These are phyloP conservation scores for Botrytis elliptica DNA, from an alignment of 2,329 filamentous ascomycete species.

Conservation along the genomic window DNA sequence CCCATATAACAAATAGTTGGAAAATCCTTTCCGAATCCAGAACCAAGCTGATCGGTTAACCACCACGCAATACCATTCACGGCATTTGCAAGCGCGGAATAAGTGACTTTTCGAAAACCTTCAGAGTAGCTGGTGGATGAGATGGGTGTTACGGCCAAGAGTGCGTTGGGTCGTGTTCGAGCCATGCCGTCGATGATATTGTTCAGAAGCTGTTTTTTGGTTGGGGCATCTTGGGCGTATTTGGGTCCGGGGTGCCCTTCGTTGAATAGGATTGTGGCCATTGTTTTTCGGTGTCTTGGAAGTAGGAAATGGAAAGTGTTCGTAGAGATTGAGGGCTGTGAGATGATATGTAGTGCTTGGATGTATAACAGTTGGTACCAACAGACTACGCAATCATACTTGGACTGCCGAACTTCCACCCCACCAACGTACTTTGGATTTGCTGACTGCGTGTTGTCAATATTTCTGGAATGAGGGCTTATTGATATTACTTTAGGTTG, in stretches of 20 bases:
- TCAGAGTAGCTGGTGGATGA: background rate
- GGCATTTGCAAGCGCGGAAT: background rate
- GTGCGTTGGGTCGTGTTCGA: background rate
- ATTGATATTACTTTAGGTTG: background rate
- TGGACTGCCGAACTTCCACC: background rate
- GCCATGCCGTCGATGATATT: background rate
- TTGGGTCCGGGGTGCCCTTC: background rate
- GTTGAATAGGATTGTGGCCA: background rate
- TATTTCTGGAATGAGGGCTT: background rate
- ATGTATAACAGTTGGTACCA: background rate
- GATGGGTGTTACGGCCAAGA: background rate
- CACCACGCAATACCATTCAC: constrained; percentile 4
- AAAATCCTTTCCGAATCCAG: background rate
- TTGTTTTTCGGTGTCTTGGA: background rate
- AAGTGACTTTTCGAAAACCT: background rate
- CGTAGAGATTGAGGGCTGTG: background rate
- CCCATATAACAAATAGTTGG: background rate
- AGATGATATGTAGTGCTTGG: background rate
- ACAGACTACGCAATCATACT: background rate
- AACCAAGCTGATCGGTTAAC: background rate
- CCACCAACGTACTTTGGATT: background rate
- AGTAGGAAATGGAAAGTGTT: background rate
- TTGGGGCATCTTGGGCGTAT: background rate
- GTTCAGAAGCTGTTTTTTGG: background rate
- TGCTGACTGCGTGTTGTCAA: background rate